These are phyloP conservation scores for Juncus inflexus DNA, from an alignment of 176 grass and related monocot species.

Conservation along the genomic window DNA sequence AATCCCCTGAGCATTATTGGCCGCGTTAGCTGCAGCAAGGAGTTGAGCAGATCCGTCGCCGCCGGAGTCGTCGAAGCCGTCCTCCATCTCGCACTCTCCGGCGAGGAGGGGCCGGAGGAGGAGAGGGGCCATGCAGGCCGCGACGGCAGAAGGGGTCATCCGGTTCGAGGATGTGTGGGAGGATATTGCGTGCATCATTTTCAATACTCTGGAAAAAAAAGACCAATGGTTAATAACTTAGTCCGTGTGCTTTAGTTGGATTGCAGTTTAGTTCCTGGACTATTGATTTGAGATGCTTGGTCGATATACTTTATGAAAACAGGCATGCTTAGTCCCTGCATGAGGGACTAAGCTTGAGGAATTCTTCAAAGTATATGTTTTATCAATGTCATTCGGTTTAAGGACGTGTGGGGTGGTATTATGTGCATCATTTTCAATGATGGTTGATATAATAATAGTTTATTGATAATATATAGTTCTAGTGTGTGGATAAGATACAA, in stretches of 20 bases:
- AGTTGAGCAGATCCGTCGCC: constrained; percentile 90
- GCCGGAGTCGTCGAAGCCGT: constrained; percentile 66
- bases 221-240: too few species aligned
- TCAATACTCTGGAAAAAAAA: constrained; percentile 95
- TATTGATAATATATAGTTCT: too few species aligned
- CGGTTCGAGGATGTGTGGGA: constrained; percentile 80
- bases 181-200: constrained; percentile 88
- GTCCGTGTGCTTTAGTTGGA: too few species aligned
- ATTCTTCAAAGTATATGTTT: too few species aligned
- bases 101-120: constrained; percentile 91
- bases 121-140: constrained; percentile 98
- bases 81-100: constrained; percentile 99
- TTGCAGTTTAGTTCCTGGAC: too few species aligned
- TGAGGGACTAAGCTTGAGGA: too few species aligned
- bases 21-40: constrained; percentile 93
- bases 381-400: constrained; percentile 94
- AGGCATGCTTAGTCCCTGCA: too few species aligned
- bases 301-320: too few species aligned
- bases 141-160: constrained; percentile 95
- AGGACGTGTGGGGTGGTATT: constrained; percentile 67
- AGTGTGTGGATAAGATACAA: too few species aligned
- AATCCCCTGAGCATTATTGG: constrained; percentile 95
- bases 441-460: too few species aligned
- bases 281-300: too few species aligned
- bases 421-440: constrained; percentile 97